phyloP scores from a whole-genome alignment of 2,329 filamentous ascomycete genomes.

The Colletotrichum sp. region DNA sequence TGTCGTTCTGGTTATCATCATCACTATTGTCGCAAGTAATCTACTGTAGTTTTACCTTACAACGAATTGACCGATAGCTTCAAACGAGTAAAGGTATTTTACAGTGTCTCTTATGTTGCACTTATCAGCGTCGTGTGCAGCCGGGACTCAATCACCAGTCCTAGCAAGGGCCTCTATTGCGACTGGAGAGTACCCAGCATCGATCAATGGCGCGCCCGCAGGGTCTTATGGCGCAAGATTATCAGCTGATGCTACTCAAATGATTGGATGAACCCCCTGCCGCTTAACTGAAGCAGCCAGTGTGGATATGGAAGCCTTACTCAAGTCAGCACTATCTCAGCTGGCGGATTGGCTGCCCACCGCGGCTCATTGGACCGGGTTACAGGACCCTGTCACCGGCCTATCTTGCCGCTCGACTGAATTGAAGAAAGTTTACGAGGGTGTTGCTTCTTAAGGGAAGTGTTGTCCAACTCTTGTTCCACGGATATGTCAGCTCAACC shows the following conservation, averaged over 20 bases:
- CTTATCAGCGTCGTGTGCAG: too few species aligned
- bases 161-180: not conserved
- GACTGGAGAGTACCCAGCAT: not conserved
- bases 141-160: not conserved
- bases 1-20: too few species aligned
- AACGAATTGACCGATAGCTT: too few species aligned
- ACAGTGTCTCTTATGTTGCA: too few species aligned
- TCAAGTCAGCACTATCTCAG: not conserved
- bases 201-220: not conserved
- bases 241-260: not conserved
- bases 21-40: too few species aligned
- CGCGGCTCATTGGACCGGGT: not conserved
- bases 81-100: fast-evolving
- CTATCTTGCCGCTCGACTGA: not conserved
- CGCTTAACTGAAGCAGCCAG: not conserved
- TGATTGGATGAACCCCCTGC: not conserved
- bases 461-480: not conserved
- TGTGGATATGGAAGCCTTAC: not conserved
- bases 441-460: not conserved
- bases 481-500: not conserved
- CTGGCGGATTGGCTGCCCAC: not conserved
- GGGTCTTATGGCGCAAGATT: not conserved
- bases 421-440: not conserved
- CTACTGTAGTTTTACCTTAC: too few species aligned
- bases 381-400: not conserved